These are phyloP conservation scores for Mucor velutinosus DNA, from an alignment of 371 early-diverging fungal genomes.

Conservation along the genomic window DNA sequence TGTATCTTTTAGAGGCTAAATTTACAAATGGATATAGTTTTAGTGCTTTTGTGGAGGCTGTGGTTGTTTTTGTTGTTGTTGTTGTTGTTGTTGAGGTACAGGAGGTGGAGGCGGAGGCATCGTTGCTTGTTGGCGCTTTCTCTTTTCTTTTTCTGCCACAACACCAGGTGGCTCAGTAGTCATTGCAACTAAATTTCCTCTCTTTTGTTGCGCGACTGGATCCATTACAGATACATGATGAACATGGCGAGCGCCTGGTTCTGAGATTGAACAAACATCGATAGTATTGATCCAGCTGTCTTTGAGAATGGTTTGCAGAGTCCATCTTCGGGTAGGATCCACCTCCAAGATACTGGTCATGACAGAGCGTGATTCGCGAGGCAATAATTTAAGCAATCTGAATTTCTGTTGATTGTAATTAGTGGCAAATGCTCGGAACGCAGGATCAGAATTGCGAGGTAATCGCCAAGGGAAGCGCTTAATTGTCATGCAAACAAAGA, in stretches of 20 bases:
- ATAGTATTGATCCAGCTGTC: slow-evolving; percentile 58
- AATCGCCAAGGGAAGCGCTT: slow-evolving; percentile 78
- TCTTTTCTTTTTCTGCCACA: slow-evolving; percentile 45
- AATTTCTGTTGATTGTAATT: slow-evolving; percentile 44
- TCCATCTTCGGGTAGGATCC: slow-evolving; percentile 53
- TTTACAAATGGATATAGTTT: neutral
- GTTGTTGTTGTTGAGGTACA: neutral
- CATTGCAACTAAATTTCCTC: slow-evolving; percentile 44
- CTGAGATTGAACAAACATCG: slow-evolving; percentile 55
- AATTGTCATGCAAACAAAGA: slow-evolving; percentile 76
- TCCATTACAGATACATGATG: slow-evolving; percentile 46
- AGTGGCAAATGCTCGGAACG: slow-evolving; percentile 53
- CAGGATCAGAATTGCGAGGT: slow-evolving; percentile 61
- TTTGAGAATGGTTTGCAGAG: slow-evolving; percentile 45
- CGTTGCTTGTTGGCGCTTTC: slow-evolving; percentile 7
- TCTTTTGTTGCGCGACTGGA: slow-evolving; percentile 11
- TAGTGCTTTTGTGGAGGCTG: neutral
- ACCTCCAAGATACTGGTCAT: slow-evolving; percentile 54
- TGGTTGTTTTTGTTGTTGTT: neutral
- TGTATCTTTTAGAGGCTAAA: neutral
- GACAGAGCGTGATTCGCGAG: slow-evolving; percentile 49
- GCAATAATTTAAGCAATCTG: slow-evolving; percentile 50
- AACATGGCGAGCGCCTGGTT: slow-evolving; percentile 47
- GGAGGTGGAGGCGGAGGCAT: neutral
- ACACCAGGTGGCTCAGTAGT: slow-evolving; percentile 50